Base-by-base conservation (phyloP, 176 grass and related monocot species). In the Hsuehochloa calcarea region DNA sequence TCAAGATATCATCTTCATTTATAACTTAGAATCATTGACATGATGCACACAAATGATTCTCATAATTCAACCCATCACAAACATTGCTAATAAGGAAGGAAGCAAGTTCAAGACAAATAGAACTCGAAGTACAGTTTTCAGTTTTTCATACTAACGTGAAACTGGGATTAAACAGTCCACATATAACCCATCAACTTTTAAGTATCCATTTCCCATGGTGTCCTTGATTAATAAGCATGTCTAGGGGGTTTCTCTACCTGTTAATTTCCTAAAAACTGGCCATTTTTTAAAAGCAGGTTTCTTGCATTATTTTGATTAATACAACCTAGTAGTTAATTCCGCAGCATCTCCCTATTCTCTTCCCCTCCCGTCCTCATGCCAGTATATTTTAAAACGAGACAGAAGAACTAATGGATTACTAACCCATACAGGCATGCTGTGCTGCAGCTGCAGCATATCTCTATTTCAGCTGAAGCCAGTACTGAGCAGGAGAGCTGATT, bases 1-100 rank as follows among this genome's bases (percentile, higher is more conserved):
- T 65, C 37, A 63, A 82, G 7, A 20, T 17, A 78, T 86, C 46
- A 77, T 76, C 63, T 20, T 51, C 37, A 79, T 50, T 74, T 51
- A 41, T 29, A 75, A 78, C 7, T 26, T 11, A 41, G 39, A 45
- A 68, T 12, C n/a, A 12, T 65, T 70, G 26, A 70, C 51, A 87
- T 84, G 25, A 45, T 85, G 38, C 11, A 65, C 1, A 1, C 6
- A 68, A 79, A 74, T 43, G 8, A n/a, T 52, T 43, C 19, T 34
- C 3, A 3, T 45, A 75, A 74, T 68, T 54, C 5, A 68, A 74
- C 5, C 50, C 23, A 84, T 15, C 69, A 84, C 8, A 67, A 78
- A 78, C 17, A 17, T 65, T 5, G 27, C 11, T 44, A 4, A 67
- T 50, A 27, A 61, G 55, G 20, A 80, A 77, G 5, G 59, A 83